phyloP scores from a whole-genome alignment of 2,329 filamentous ascomycete species.

The Botryotinia calthae region DNA sequence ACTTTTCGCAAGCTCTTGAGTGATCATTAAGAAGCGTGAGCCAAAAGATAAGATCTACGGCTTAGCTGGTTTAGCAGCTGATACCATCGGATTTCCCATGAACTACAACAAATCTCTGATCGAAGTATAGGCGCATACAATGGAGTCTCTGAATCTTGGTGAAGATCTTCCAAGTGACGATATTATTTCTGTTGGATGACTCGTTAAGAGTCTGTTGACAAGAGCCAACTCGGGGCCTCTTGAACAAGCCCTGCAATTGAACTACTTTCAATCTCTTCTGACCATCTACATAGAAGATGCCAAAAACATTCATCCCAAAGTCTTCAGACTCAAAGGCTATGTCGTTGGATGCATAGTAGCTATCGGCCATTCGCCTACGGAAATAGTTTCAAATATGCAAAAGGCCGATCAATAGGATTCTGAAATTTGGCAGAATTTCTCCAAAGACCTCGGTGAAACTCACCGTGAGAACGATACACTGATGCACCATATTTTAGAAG shows the following conservation, averaged over 20 bases:
- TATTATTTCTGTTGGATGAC: background rate
- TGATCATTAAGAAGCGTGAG: conserved; percentile 31
- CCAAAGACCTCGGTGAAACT: background rate
- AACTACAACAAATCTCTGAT: conserved; percentile 33
- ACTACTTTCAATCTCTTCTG: background rate
- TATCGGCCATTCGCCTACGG: background rate
- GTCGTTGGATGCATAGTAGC: conserved; percentile 10
- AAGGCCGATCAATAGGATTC: background rate
- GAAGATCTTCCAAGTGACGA: background rate
- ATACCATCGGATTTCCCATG: conserved; percentile 31
- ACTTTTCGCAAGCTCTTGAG: conserved; percentile 28
- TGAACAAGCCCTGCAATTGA: background rate
- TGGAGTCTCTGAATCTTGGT: conserved; percentile 29
- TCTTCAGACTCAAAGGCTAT: background rate
- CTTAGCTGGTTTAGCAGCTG: conserved; percentile 34
- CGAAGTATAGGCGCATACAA: conserved; percentile 36
- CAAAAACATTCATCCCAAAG: too few relatives aligned
- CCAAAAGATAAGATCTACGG: conserved; percentile 37
- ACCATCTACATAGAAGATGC: background rate
- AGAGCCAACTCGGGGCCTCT: background rate
- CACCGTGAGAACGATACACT: conserved; percentile 5
- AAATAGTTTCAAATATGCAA: background rate
- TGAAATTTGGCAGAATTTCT: background rate
- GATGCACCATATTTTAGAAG: background rate
- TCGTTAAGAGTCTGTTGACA: conserved; percentile 9